Evolutionary conservation across 2,329 filamentous ascomycete species (phyloP), one percentile per base, ranked within the genome.

Genomic region (Hymenoscyphus repandus): DNA sequence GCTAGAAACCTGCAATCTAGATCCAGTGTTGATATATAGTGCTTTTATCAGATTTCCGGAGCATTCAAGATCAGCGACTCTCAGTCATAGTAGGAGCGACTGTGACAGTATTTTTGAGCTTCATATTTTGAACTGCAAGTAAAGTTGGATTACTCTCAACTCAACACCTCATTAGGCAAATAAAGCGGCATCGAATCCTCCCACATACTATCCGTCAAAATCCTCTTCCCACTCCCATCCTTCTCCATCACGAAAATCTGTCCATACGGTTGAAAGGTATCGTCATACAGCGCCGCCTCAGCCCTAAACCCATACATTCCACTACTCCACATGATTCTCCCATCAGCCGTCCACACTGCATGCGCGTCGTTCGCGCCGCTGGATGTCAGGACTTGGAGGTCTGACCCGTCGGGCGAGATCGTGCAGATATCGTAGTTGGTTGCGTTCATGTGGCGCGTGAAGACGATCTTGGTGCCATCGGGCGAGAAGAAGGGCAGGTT

Each of bases 221-320:
- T 51, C 2, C 17, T 51, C 55, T 66, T 67, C 32, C 64, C 58
- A 9, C 56, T 61, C 0, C 72, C 72, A 61, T 73, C 69, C 12
- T 62, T 61, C 50, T 74, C 61, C 71, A 73, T 73, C n/a, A 69
- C 51, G 44, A 71, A 63, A 40, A 74, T 70, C 62, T 73, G 70
- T 0, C 71, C 70, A 40, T 72, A 73, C 0, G 70, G 72, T 59
- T 74, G 69, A 57, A 73, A 74, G 1, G 71, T 72, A 33, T 71
- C 53, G 46, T 74, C 71, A 45, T 69, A 74, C 1, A 68, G 55
- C 0, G 67, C 63, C 10, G 65, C 63, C 62, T 74, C 72, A 38
- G 70, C 67, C 33, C 69, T 63, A 60, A 73, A 74, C 2, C 70
- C 72, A 47, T 68, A 74, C 68, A 69, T 69, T 4, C 71, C 71